Base-by-base conservation (phyloP, 192 early-diverging fungal species). In the Coemansia sp. region DNA sequence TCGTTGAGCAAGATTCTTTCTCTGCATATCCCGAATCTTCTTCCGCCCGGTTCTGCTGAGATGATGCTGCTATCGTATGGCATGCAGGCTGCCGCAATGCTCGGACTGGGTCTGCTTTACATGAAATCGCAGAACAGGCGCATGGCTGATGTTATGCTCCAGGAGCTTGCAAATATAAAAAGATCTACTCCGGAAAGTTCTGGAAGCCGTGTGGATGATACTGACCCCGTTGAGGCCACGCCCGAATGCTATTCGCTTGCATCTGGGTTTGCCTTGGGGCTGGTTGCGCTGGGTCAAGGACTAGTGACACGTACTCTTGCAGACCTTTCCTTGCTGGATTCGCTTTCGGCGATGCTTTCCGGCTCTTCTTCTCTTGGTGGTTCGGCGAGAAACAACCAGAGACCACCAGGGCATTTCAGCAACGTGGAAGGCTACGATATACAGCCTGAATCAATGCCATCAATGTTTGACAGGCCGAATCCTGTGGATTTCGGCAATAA, bases 191-290 rank as follows among this genome's bases (percentile, higher is more conserved):
- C 56, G 12, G 63, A 47, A 39, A 48, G 26, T 47, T 8, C 54
- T 3, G 16, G 57, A 58, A 45, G 50, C 23, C 26, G 69, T 9
- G 44, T 72, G 21, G 76, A 78, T 23, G 68, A 54, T 12, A 64
- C 70, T 6, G 80, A 77, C 47, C 69, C 76, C 1, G 69, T 76
- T 4, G 91, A 92, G 52, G 74, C 72, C 66, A 67, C 80, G 11
- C 60, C 76, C 21, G 91, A 92, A 59, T 84, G 88, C 58, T 89
- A 89, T 68, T 89, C 92, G 5, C 78, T 93, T n/a, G 84, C 92
- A 0, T 81, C 92, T 49, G 96, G 96, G 1, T 89, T 97, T 70
- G 87, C 92, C 0, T 73, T 98, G 42, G 95, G 95, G 4, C 85
- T 95, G 23, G 88, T 93, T n/a, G 87, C 81, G 9, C 80, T 95